These are phyloP conservation scores for Pseudogymnoascus sp. DNA, from an alignment of 2,329 filamentous ascomycete species.

Conservation along the genomic window DNA sequence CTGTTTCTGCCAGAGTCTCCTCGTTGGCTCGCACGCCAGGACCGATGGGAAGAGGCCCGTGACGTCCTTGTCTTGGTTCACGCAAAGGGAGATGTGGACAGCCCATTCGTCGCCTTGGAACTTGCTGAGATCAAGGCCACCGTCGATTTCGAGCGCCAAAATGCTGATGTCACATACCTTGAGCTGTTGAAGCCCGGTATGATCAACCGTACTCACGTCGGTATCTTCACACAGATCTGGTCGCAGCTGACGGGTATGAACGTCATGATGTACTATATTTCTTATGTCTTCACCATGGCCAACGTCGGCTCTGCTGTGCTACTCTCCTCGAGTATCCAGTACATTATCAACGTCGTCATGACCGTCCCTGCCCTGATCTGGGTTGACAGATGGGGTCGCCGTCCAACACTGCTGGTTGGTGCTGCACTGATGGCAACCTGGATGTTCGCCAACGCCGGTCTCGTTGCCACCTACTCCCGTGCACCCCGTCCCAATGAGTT, in stretches of 20 bases:
- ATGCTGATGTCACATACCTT: slow-evolving; percentile 61
- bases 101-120: slow-evolving; percentile 60
- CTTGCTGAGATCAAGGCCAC: slow-evolving; percentile 66
- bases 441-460: slow-evolving; percentile 40
- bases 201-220: slow-evolving; percentile 66
- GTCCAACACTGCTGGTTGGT: slow-evolving; percentile 57
- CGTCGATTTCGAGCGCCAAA: slow-evolving; percentile 64
- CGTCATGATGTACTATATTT: slow-evolving; percentile 65
- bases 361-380: slow-evolving; percentile 68
- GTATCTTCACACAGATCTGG: slow-evolving; percentile 69
- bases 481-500: slow-evolving; percentile 30
- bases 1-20: slow-evolving; percentile 56
- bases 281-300: slow-evolving; percentile 61
- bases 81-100: slow-evolving; percentile 56
- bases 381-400: slow-evolving; percentile 71
- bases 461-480: slow-evolving; percentile 38
- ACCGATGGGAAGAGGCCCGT: slow-evolving; percentile 50
- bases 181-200: slow-evolving; percentile 69
- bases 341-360: slow-evolving; percentile 74
- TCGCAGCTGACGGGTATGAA: slow-evolving; percentile 72
- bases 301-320: slow-evolving; percentile 47
- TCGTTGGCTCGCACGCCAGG: slow-evolving; percentile 56
- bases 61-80: slow-evolving; percentile 42
- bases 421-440: slow-evolving; percentile 41
- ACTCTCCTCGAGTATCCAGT: slow-evolving; percentile 62